These are phyloP conservation scores for Starmerella khaoyaiensis DNA, from an alignment of 805 yeast genomes.

Conservation along the genomic window DNA sequence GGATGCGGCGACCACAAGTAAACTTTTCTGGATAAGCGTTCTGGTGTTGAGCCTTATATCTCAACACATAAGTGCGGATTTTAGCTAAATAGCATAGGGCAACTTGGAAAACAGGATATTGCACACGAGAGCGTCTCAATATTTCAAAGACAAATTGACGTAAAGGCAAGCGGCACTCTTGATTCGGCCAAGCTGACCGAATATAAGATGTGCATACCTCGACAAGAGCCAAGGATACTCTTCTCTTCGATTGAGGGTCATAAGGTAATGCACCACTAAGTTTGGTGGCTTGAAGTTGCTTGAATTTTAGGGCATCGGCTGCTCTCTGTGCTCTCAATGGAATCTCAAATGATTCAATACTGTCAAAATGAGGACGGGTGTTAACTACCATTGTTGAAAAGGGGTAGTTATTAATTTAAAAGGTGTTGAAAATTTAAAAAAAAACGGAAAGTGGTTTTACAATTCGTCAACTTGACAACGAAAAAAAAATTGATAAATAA, in stretches of 20 bases:
- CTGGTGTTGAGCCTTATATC: conserved; percentile 1
- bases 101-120: conserved; percentile 50
- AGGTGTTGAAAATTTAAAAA: neutral
- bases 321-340: neutral
- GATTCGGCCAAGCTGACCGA: conserved; percentile 16
- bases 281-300: neutral
- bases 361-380: neutral
- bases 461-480: no score
- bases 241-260: conserved; percentile 10
- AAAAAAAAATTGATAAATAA: no score
- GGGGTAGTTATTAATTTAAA: neutral
- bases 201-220: conserved; percentile 15
- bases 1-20: conserved; percentile 51
- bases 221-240: conserved; percentile 16
- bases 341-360: neutral
- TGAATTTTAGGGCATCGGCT: neutral
- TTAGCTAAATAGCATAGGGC: conserved; percentile 53
- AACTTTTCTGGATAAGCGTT: conserved; percentile 9
- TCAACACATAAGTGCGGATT: conserved; percentile 26
- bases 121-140: conserved; percentile 41
- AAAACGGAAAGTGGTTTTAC: no score
- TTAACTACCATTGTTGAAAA: conserved; percentile 10
- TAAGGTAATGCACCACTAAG: conserved; percentile 7
- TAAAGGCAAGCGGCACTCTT: conserved; percentile 23
- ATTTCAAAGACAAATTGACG: conserved; percentile 30